Conservation (phyloP, 1,139 yeast genomes). For the Arxiozyma telluris region DNA sequence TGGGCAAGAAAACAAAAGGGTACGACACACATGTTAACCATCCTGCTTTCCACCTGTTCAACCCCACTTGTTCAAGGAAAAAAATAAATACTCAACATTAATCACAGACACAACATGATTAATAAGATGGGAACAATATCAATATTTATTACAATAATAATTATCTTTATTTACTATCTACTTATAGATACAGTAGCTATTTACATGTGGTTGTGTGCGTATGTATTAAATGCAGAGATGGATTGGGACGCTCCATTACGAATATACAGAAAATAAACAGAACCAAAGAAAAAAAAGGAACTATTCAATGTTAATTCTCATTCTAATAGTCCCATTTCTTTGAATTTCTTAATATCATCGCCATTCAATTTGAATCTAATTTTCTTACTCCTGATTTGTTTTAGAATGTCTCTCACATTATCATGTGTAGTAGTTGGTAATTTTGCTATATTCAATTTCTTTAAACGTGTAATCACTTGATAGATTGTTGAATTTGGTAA, state of each 20-base stretch:
- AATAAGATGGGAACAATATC: neutral
- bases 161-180: too few relatives aligned
- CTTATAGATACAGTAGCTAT: neutral
- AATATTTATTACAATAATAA: too few relatives aligned
- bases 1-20: too few relatives aligned
- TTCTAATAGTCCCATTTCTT: neutral
- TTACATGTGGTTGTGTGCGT: neutral
- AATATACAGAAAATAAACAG: neutral
- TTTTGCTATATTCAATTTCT: neutral
- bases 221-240: too few relatives aligned
- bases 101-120: too few relatives aligned
- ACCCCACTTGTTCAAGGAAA: too few relatives aligned
- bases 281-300: neutral
- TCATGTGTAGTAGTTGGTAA: neutral
- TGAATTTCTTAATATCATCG: neutral
- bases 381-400: neutral
- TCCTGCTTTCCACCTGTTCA: too few relatives aligned
- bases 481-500: conserved; percentile 1
- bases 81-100: too few relatives aligned
- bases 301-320: neutral
- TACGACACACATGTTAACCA: neutral
- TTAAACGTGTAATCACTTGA: neutral
- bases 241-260: neutral
- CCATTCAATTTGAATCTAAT: neutral
- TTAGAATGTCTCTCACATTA: neutral